phyloP scores from a whole-genome alignment of 441 rosid species.

The Gossypium davidsonii region DNA sequence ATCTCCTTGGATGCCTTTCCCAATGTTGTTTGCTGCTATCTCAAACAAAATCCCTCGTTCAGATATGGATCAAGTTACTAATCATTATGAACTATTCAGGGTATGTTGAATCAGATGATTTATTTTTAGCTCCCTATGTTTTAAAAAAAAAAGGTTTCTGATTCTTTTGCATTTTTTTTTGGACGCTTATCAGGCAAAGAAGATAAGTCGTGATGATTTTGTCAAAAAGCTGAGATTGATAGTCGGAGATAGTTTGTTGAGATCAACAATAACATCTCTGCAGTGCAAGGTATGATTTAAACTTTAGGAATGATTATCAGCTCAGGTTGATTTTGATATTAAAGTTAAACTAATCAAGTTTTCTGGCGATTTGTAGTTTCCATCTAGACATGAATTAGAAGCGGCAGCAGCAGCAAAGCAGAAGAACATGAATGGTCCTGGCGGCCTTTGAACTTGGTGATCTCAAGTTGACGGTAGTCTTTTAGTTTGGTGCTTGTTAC shows the following conservation, averaged over 20 bases:
- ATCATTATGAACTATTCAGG: conserved; percentile 56
- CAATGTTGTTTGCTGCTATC: conserved; percentile 74
- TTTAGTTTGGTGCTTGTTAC: not conserved
- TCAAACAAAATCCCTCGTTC: conserved; percentile 48
- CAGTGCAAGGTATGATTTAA: conserved; percentile 56
- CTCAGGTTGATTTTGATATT: not conserved
- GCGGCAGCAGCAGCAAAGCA: conserved; percentile 4
- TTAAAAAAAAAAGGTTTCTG: not conserved
- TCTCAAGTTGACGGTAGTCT: not conserved
- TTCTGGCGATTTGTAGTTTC: conserved; percentile 19
- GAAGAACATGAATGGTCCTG: conserved; percentile 17
- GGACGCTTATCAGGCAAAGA: conserved; percentile 43
- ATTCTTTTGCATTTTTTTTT: not conserved
- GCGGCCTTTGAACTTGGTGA: conserved; percentile 10
- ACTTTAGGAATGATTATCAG: not conserved
- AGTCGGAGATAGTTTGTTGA: conserved; percentile 74
- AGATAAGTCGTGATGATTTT: conserved; percentile 59
- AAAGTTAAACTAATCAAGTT: not conserved
- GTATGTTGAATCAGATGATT: conserved; percentile 29
- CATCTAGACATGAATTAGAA: conserved; percentile 14
- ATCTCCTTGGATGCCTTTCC: conserved; percentile 96
- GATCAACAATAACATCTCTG: conserved; percentile 68
- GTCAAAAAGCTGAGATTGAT: conserved; percentile 57
- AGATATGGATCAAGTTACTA: conserved; percentile 50
- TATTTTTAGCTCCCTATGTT: not conserved